phyloP scores from a whole-genome alignment of 352 stramenopile species.

The Blastocystis sp. region DNA sequence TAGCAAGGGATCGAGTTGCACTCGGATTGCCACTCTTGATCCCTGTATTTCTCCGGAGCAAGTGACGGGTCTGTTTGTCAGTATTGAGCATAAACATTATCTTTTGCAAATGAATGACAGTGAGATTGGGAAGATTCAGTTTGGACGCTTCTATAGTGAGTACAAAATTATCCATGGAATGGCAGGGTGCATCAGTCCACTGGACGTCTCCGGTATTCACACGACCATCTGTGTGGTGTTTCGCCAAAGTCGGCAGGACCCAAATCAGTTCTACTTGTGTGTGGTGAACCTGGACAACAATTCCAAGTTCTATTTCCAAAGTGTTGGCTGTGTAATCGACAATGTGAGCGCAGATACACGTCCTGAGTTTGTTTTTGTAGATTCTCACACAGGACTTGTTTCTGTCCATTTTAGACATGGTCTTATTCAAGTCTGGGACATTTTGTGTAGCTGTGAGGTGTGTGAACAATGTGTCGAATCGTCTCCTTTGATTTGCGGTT shows the following conservation, averaged over 20 bases:
- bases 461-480: not conserved
- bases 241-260: not conserved
- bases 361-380: not conserved
- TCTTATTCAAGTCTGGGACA: slow-evolving; percentile 20
- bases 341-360: not conserved
- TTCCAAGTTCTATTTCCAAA: not conserved
- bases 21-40: not conserved
- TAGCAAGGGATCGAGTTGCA: not conserved
- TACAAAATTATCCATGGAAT: not conserved
- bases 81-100: not conserved
- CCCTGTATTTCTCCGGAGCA: not conserved
- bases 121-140: not conserved
- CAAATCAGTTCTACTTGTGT: not conserved
- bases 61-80: not conserved
- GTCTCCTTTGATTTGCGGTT: not conserved
- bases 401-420: not conserved
- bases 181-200: not conserved
- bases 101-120: not conserved
- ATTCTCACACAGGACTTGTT: not conserved
- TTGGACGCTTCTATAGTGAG: not conserved
- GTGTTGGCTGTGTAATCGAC: not conserved
- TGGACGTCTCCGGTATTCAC: not conserved
- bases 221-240: not conserved
- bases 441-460: not conserved
- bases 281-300: not conserved